A percentile compares a stretch with the other conserved stretches of the same genome.
phyloP scores from a whole-genome alignment of 2,329 filamentous ascomycete species.

The Ophiostoma perfectum region DNA sequence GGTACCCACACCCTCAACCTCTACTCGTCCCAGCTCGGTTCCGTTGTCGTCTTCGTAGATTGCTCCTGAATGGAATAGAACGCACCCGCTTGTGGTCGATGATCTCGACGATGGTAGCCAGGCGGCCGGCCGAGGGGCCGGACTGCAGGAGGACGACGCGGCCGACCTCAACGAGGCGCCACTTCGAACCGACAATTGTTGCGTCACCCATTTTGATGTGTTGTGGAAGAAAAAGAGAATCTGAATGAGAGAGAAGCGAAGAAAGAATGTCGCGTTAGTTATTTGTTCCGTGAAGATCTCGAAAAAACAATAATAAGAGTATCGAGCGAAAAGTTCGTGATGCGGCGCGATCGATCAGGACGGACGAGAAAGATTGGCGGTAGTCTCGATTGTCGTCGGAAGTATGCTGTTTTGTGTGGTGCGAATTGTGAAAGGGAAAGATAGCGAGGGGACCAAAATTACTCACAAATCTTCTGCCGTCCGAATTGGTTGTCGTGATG shows the following conservation, averaged over 20 bases:
- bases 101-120: slow-evolving; percentile 96
- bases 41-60: background rate
- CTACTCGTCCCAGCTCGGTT: no score
- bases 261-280: slow-evolving; percentile 18
- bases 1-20: background rate
- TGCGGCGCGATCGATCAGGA: slow-evolving; percentile 11
- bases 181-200: slow-evolving; percentile 74
- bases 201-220: slow-evolving; percentile 72
- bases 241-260: slow-evolving; percentile 9
- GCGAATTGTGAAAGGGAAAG: slow-evolving; percentile 9
- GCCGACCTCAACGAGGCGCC: slow-evolving; percentile 98
- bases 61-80: slow-evolving; percentile 33
- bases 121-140: slow-evolving; percentile 75
- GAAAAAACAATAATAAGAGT: background rate
- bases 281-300: background rate
- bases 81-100: slow-evolving; percentile 99
- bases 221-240: slow-evolving; percentile 19
- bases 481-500: slow-evolving; percentile 23
- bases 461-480: slow-evolving; percentile 26
- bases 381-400: background rate
- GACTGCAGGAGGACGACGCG: slow-evolving; percentile 87
- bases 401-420: background rate
- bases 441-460: slow-evolving; percentile 2
- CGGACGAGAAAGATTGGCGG: background rate
- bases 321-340: background rate